Conservation (phyloP, 495 filamentous ascomycete genomes). For the Jackrogersella minutella region DNA sequence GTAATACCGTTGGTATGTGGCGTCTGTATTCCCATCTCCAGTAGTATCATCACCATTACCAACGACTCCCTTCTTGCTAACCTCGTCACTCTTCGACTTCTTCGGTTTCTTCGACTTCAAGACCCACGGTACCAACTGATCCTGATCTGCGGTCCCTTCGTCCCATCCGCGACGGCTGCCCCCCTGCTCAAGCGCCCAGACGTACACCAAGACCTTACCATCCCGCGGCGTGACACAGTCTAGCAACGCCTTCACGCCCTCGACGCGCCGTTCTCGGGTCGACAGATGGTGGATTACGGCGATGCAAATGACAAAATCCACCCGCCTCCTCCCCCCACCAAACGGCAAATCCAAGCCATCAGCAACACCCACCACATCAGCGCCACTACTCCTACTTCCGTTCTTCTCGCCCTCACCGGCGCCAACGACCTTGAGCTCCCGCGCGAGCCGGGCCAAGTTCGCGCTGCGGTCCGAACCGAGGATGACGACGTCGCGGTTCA, state of each 20-base stretch:
- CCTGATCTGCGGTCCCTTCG: conserved; percentile 77
- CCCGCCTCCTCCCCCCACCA: conserved; percentile 58
- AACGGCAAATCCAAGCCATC: conserved; percentile 75
- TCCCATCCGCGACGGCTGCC: conserved; percentile 91
- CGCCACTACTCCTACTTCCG: conserved; percentile 8
- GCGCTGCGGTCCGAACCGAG: conserved; percentile 87
- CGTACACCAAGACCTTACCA: conserved; percentile 82
- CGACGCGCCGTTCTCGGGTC: conserved; percentile 75
- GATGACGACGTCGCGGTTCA: conserved; percentile 82
- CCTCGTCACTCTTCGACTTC: conserved; percentile 34
- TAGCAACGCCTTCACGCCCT: conserved; percentile 77
- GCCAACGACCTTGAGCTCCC: conserved; percentile 64
- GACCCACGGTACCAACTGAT: conserved; percentile 97
- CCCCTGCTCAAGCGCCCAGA: conserved; percentile 97
- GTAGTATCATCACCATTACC: conserved; percentile 19
- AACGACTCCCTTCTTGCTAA: conserved; percentile 12
- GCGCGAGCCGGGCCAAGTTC: conserved; percentile 78
- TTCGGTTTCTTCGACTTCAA: conserved; percentile 59
- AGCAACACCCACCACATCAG: conserved; percentile 65
- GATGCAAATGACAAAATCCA: conserved; percentile 95
- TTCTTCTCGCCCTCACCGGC: neutral
- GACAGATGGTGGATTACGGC: conserved; percentile 96
- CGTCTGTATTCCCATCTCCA: conserved; percentile 34
- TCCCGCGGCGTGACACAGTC: conserved; percentile 62
- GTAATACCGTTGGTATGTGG: conserved; percentile 88